These are phyloP conservation scores for Hyaloscypha finlandica DNA, from an alignment of 495 filamentous ascomycete genomes.

Conservation along the genomic window DNA sequence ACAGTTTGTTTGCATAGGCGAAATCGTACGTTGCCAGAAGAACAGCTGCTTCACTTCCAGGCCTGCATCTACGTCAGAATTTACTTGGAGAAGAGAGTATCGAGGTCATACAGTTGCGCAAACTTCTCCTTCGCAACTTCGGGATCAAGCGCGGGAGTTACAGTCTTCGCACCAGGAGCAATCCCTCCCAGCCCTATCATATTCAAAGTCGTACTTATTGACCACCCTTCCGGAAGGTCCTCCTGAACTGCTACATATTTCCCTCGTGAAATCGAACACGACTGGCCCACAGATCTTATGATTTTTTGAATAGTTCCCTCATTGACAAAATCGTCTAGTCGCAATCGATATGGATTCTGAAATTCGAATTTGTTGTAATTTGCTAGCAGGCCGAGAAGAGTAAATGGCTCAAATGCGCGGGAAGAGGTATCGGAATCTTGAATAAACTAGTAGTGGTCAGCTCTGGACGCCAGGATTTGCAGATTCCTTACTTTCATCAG, in stretches of 20 bases:
- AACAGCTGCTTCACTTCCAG: conserved; percentile 73
- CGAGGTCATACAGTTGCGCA: conserved; percentile 49
- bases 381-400: conserved; percentile 82
- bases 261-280: conserved; percentile 64
- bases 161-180: conserved; percentile 64
- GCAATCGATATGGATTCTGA: conserved; percentile 92
- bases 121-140: conserved; percentile 83
- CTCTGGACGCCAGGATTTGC: background rate
- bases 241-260: conserved; percentile 90
- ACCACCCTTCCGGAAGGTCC: conserved; percentile 91
- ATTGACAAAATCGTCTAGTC: conserved; percentile 97
- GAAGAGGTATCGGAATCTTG: conserved; percentile 71
- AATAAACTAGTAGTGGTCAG: conserved; percentile 62
- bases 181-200: conserved; percentile 85
- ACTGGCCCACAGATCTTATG: conserved; percentile 68
- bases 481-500: conserved; percentile 78
- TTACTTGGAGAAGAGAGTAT: background rate
- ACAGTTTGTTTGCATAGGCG: conserved; percentile 90
- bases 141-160: conserved; percentile 56
- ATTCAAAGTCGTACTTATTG: conserved; percentile 70
- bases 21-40: conserved; percentile 92
- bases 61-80: conserved; percentile 50
- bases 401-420: conserved; percentile 71
- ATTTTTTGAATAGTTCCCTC: conserved; percentile 84
- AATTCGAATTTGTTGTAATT: conserved; percentile 99